These are phyloP conservation scores for Coffea humblotiana DNA, from an alignment of 305 asterid genomes.

Conservation along the genomic window DNA sequence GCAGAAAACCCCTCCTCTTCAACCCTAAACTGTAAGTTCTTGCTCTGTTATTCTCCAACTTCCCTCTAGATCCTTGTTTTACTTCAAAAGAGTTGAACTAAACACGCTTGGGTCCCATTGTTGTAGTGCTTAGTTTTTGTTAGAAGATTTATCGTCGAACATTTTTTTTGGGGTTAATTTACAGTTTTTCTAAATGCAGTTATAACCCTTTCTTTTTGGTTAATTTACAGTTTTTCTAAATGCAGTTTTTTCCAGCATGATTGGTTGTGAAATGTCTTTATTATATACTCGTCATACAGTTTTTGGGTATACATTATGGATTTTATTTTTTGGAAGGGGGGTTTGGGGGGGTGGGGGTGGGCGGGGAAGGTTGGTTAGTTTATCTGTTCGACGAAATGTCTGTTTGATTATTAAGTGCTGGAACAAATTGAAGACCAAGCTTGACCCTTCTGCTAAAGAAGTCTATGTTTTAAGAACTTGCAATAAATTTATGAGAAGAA, in stretches of 20 bases:
- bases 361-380: neutral
- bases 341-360: too few relatives aligned
- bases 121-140: neutral
- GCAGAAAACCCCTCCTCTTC: conserved; percentile 18
- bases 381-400: neutral
- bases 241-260: neutral
- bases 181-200: too few relatives aligned
- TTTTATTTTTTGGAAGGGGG: neutral
- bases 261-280: neutral
- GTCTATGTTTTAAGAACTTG: neutral
- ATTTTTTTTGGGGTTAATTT: neutral
- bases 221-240: neutral
- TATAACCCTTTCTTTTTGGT: neutral
- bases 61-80: neutral
- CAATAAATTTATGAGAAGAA: neutral
- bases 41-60: neutral
- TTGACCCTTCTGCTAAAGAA: neutral
- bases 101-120: neutral
- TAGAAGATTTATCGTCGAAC: neutral
- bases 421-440: neutral
- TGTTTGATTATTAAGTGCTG: neutral
- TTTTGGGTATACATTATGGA: neutral
- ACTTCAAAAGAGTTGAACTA: neutral
- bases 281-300: neutral
- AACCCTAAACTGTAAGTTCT: neutral